Evolutionary conservation across 2,329 filamentous ascomycete species (phyloP), one percentile per base, ranked within the genome.

Genomic region (Incumbomyces lentus): DNA sequence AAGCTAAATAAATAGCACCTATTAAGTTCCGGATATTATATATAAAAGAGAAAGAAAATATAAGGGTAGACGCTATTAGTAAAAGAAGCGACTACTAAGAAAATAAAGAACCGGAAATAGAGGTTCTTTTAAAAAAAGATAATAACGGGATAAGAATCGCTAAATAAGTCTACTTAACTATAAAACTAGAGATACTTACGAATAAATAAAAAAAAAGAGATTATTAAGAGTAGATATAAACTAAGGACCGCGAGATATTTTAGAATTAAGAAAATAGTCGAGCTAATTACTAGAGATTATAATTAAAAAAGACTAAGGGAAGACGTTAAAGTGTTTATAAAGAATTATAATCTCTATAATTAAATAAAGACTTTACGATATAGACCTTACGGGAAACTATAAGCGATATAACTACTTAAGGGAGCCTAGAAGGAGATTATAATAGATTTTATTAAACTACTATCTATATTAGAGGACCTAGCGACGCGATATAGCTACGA

Each of bases 21-120:
- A 48, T 49, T 48, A 49, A 47, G 13, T 49, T 48, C 33, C 37
- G 47, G 35, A 52, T 48, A 19, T 40, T 48, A 37, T 52, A 49
- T 40, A 34, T 37, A 42, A 35, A 44, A 49, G 8, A 31, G 18
- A 40, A 30, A 33, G 35, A 51, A 31, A 44, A 53, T 36, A n/a
- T n/a, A 40, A 43, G n/a, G n/a, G n/a, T 5, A 37, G 55, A 57
- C 51, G 49, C 45, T 19, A 26, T 50, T 42, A 47, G 39, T 31
- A 31, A 17, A 46, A n/a, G 37, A 40, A 35, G 34, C 32, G 43
- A 46, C 45, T 50, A 54, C 39, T 44, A 32, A 45, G 22, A 51
- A 32, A 47, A 22, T 42, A 30, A 18, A 6, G 40, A 26, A 18
- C 12, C 34, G n/a, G 38, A 43, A 29, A 35, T 2, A 4, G 43